A percentile compares a stretch with the other conserved stretches of the same genome.
These are phyloP conservation scores for Papiliotrema laurentii DNA, from an alignment of 1,284 basidiomycete species.

Conservation along the genomic window DNA sequence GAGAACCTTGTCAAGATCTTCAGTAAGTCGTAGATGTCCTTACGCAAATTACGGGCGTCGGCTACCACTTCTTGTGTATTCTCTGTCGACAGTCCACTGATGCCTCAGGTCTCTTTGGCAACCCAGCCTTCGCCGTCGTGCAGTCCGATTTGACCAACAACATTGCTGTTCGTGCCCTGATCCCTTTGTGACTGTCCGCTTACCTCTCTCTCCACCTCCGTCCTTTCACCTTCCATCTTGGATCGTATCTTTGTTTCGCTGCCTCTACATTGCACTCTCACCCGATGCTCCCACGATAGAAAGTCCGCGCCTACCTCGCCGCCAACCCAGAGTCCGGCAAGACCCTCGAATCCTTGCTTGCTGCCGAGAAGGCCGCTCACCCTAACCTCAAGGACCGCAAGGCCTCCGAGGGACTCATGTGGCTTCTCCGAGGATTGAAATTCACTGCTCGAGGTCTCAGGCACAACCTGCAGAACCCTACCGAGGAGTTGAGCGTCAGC, in stretches of 20 bases:
- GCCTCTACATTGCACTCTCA: conserved; percentile 16
- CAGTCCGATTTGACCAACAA: conserved; percentile 88
- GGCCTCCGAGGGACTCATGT: conserved; percentile 87
- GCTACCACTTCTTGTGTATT: too few species aligned
- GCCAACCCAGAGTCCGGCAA: conserved; percentile 60
- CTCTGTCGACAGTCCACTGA: neutral
- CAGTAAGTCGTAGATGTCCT: conserved; percentile 67
- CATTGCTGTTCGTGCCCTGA: conserved; percentile 68
- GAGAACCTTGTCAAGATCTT: conserved; percentile 88
- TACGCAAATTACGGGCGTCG: neutral
- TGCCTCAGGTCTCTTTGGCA: conserved; percentile 78
- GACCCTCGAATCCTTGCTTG: conserved; percentile 81
- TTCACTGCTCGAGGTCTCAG: conserved; percentile 84
- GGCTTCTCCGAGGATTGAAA: conserved; percentile 82
- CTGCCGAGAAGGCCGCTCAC: conserved; percentile 66
- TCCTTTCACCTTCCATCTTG: conserved; percentile 3
- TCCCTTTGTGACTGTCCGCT: neutral
- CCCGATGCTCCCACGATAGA: conserved; percentile 53
- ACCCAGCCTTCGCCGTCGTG: conserved; percentile 78
- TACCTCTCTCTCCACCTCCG: neutral
- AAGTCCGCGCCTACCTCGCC: conserved; percentile 78
- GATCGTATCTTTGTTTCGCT: neutral
- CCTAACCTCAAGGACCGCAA: conserved; percentile 63
- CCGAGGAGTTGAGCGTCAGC: conserved; percentile 66
- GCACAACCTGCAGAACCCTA: conserved; percentile 62